Evolutionary conservation across 805 yeast species (phyloP), one percentile per base, ranked within the genome.

Genomic region (Kuraishia hungarica): DNA sequence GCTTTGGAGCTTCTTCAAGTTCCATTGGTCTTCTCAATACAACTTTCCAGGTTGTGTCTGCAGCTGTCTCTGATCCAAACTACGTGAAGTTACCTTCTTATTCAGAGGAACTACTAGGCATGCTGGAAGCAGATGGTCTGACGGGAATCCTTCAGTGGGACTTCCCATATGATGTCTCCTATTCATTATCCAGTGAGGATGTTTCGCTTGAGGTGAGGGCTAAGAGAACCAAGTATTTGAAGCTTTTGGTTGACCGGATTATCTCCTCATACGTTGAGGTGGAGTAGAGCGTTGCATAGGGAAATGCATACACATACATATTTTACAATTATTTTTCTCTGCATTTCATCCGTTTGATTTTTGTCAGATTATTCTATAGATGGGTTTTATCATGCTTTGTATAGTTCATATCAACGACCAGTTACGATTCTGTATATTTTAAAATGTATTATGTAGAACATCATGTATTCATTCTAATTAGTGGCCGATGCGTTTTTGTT

Each of bases 1-100:
- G 24, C 5, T 29, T 59, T 15, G 49, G 54, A 8, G 51, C 35
- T n/a, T 19, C 29, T 11, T 50, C 56, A 13, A 39, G 24, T 5
- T 55, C 57, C 20, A 24, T 51, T n/a, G 17, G 48, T n/a, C 29
- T 57, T 13, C 51, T 58, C 56, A 48, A 21, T 7, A 22, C 54
- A 19, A 56, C 54, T 5, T 52, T 55, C 17, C 55, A 56, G 13
- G 54, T 57, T 2, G 53, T 53, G 6, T 39, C 48, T 19, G 51
- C 23, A 15, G 61, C 72, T 52, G 67, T 76, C 19, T 60, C 62
- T 19, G 54, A 61, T 55, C 61, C 70, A 1, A 71, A 70, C 39
- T 75, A 66, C 60, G 51, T 60, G 3, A 51, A 65, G 6, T 48
- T 67, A 22, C 62, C 61, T 1, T 51, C 59, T 3, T 68, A 62